Evolutionary conservation across 2,329 filamentous ascomycete genomes (phyloP).

Genomic region (Pseudogymnoascus sp.): DNA sequence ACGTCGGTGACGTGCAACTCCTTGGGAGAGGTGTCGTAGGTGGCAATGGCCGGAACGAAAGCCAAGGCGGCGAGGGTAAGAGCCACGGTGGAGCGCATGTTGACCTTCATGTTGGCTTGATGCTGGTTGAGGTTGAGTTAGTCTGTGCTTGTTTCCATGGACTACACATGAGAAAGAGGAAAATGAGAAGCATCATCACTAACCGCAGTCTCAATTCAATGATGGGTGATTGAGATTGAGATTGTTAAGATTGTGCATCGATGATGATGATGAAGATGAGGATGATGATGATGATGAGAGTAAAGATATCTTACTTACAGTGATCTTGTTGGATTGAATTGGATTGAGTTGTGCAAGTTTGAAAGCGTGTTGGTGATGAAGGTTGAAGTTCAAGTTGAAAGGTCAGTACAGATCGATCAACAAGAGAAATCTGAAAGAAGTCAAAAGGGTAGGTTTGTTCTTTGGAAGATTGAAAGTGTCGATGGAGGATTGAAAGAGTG

Average conservation of each 20-base stretch:
- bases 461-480: not conserved
- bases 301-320: not conserved
- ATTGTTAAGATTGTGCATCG: not conserved
- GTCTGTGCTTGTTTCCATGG: not conserved
- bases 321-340: not conserved
- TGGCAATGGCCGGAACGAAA: not conserved
- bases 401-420: not conserved
- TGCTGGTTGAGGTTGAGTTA: not conserved
- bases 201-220: not conserved
- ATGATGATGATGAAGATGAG: too few relatives aligned
- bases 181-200: not conserved
- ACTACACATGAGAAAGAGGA: not conserved
- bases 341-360: not conserved
- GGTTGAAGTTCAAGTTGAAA: not conserved
- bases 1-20: not conserved
- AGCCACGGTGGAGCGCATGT: not conserved
- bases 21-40: not conserved
- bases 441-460: not conserved
- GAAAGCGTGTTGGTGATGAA: not conserved
- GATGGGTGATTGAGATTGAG: not conserved
- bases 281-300: not conserved
- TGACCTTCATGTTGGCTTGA: not conserved
- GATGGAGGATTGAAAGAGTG: constrained; percentile 1
- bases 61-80: not conserved
- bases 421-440: not conserved